A percentile compares a stretch with the other conserved stretches of the same genome.
These are phyloP conservation scores for Lipomyces orientalis DNA, from an alignment of 805 yeast genomes.

Conservation along the genomic window DNA sequence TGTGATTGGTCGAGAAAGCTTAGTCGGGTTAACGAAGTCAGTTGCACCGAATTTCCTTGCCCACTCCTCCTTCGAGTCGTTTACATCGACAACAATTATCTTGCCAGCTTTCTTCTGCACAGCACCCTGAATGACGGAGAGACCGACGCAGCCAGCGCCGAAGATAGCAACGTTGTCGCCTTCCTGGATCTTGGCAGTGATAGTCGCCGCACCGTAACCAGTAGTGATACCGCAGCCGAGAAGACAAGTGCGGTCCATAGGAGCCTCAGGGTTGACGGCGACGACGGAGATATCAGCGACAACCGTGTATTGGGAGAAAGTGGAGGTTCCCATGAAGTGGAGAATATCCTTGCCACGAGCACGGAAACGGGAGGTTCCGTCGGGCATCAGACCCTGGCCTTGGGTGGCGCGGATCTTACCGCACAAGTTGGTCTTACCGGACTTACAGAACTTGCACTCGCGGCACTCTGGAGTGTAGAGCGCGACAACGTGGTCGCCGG, in stretches of 20 bases:
- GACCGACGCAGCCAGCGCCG: constrained; percentile 98
- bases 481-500: constrained; percentile 92
- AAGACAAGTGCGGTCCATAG: constrained; percentile 84
- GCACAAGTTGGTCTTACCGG: constrained; percentile 96
- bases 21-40: constrained; percentile 85
- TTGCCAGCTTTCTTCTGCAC: constrained; percentile 76
- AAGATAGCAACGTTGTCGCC: constrained; percentile 96
- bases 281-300: constrained; percentile 97
- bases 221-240: constrained; percentile 99
- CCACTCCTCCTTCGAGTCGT: constrained; percentile 83
- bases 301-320: constrained; percentile 96
- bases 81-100: constrained; percentile 82
- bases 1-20: constrained; percentile 73
- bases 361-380: constrained; percentile 90
- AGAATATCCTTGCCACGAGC: constrained; percentile 77
- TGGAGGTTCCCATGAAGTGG: constrained; percentile 98
- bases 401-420: constrained; percentile 95
- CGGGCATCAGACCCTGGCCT: constrained; percentile 98
- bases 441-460: constrained; percentile 91
- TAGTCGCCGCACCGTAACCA: constrained; percentile 96
- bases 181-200: constrained; percentile 85
- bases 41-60: constrained; percentile 92
- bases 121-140: constrained; percentile 96
- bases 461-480: constrained; percentile 96
- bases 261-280: constrained; percentile 83